Base-by-base conservation (phyloP, 169 alveolate species). In the Amoebophrya sp. region DNA sequence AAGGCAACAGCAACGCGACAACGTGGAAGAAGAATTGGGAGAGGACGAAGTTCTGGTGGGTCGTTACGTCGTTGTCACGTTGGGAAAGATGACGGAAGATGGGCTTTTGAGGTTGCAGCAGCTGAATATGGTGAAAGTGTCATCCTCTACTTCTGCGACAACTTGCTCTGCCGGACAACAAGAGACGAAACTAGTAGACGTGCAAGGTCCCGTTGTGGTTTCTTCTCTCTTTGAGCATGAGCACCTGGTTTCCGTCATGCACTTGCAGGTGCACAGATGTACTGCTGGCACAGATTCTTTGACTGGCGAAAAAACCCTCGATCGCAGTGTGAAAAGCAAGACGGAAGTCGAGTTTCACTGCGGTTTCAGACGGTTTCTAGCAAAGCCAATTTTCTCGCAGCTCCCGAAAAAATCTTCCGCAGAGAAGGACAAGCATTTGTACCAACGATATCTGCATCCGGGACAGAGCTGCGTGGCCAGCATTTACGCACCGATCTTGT, bases 161-260 rank as follows among this genome's bases (percentile, higher is more conserved):
- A 6, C 83, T 10, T n/a, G n/a, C n/a, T n/a, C n/a, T n/a, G n/a
- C n/a, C n/a, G n/a, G n/a, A n/a, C n/a, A n/a, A n/a, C n/a, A n/a
- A n/a, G n/a, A n/a, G n/a, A n/a, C n/a, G n/a, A n/a, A n/a, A n/a
- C n/a, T n/a, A n/a, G 36, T 65, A 0, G 33, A 1, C 83, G 83
- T 65, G 33, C 83, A 65, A 36, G 83, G 83, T n/a, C 94, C 94
- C 65, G 40, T 94, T n/a, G 24, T 94, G 18, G 89, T 94, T 33
- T 93, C 95, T 10, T 89, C 93, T 23, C 93, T 94, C 39, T 91
- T 93, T 55, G 95, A 92, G 89, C 93, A 92, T 53, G 96, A 94
- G 90, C 41, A 90, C 91, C 90, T 92, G 47, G 95, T 94, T 39
- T 90, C 95, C 39, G 95, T 93, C 34, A 91, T 94, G 89, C 95